Base-by-base conservation (phyloP, 108 stramenopile genomes). In the Ochromonas danica region DNA sequence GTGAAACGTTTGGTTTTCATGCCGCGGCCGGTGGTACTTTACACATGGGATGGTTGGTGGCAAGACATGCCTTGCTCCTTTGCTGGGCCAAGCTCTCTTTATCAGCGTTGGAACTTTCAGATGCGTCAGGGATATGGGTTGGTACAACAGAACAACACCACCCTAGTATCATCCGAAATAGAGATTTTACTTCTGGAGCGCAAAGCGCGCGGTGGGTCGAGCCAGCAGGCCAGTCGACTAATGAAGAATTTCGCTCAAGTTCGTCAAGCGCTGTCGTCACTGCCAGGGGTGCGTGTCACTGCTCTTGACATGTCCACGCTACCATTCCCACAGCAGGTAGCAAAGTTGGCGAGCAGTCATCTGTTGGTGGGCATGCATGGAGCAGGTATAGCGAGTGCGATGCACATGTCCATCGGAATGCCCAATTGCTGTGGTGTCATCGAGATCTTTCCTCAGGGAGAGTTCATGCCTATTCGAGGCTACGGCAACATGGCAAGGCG, bases 1-100 rank as follows among this genome's bases (percentile, higher is more conserved):
- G 17, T 67, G 14, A 67, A 67, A 36, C 17, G 63, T 3, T 67
- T 67, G 31, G 10, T 67, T 6, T 28, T 67, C 10, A 3, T 10
- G 17, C 31, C 63, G 6, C 63, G 35, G 17, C 63, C 63, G 6
- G 63, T 67, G 17, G 25, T 67, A 35, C 25, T 67, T 6, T 67
- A 14, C 63, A 67, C 63, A 35, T 67, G 63, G 63, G 63, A 67
- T 36, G 63, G 63, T 35, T 67, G 63, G 63, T 67, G 63, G 63
- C 63, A 67, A 67, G 63, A 67, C 25, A 67, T 67, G 63, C 17
- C 3, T 3, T 67, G 63, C 35, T 67, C 63, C 6, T 67, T 67
- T 67, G 63, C 25, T 36, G 63, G 63, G 10, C 63, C 63, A 28
- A 67, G 63, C 31, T 67, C 63, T 10, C 31, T 67, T 6, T 67